phyloP scores from a whole-genome alignment of 2,329 filamentous ascomycete genomes.

The Pseudonectria buxi region DNA sequence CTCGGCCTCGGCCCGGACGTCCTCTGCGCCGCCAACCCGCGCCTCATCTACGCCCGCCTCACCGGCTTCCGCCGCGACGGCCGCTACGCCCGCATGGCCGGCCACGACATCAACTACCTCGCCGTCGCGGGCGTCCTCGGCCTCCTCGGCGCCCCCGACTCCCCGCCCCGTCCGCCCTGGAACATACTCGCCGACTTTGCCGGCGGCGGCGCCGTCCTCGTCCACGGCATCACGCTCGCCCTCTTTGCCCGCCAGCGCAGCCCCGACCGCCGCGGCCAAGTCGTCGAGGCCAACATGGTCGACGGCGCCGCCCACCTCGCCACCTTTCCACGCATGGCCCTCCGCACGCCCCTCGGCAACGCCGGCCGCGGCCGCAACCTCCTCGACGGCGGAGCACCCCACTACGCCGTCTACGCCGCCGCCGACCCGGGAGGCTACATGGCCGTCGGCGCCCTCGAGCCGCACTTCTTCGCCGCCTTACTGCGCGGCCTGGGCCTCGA shows the following conservation, averaged over 20 bases:
- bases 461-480: conserved; percentile 70
- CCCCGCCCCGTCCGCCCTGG: conserved; percentile 68
- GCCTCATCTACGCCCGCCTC: conserved; percentile 76
- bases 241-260: conserved; percentile 58
- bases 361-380: conserved; percentile 64
- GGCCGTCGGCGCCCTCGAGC: conserved; percentile 86
- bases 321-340: conserved; percentile 65
- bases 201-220: conserved; percentile 75
- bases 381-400: conserved; percentile 80
- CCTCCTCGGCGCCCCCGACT: conserved; percentile 63
- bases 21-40: conserved; percentile 61
- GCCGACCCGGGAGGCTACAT: conserved; percentile 65
- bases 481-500: conserved; percentile 59
- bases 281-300: conserved; percentile 96
- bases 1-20: conserved; percentile 68
- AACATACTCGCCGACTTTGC: conserved; percentile 91
- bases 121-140: conserved; percentile 75
- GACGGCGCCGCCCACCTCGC: conserved; percentile 77
- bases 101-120: conserved; percentile 95
- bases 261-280: conserved; percentile 63
- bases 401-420: conserved; percentile 84
- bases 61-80: conserved; percentile 87
- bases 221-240: conserved; percentile 76
- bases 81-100: conserved; percentile 79
- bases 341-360: conserved; percentile 57